phyloP scores from a whole-genome alignment of 441 rosid genomes.

The Euphorbia celastroides region DNA sequence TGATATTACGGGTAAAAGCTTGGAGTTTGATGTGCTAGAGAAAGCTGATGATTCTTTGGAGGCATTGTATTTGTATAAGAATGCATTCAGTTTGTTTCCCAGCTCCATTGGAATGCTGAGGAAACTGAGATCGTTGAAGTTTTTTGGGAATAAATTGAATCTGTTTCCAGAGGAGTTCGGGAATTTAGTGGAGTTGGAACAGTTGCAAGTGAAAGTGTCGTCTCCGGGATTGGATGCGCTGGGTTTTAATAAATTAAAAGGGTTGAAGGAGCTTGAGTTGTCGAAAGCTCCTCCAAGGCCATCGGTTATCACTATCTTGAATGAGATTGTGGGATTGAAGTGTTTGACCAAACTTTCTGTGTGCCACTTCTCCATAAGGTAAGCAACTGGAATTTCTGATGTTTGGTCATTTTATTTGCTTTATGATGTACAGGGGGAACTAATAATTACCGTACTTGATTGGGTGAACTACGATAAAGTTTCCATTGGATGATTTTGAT shows the following conservation, averaged over 20 bases:
- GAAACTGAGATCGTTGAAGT: slow-evolving; percentile 61
- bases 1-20: slow-evolving; percentile 61
- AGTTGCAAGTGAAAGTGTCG: slow-evolving; percentile 77
- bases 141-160: slow-evolving; percentile 73
- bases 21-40: slow-evolving; percentile 58
- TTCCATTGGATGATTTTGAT: background rate
- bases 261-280: slow-evolving; percentile 81
- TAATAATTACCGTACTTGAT: background rate
- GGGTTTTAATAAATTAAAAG: slow-evolving; percentile 55
- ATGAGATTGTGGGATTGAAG: slow-evolving; percentile 74
- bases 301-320: slow-evolving; percentile 66
- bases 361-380: slow-evolving; percentile 91
- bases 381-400: slow-evolving; percentile 3
- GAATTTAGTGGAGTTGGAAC: slow-evolving; percentile 61
- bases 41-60: slow-evolving; percentile 33
- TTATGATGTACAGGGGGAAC: background rate
- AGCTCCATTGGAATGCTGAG: slow-evolving; percentile 50
- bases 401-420: background rate
- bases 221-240: slow-evolving; percentile 56
- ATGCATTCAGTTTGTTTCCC: slow-evolving; percentile 73
- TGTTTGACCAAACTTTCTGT: slow-evolving; percentile 83
- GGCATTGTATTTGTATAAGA: slow-evolving; percentile 64
- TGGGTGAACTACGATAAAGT: background rate
- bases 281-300: slow-evolving; percentile 65
- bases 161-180: slow-evolving; percentile 67